Evolutionary conservation across 108 stramenopile genomes (phyloP).

Genomic region (Seminavis robusta): DNA sequence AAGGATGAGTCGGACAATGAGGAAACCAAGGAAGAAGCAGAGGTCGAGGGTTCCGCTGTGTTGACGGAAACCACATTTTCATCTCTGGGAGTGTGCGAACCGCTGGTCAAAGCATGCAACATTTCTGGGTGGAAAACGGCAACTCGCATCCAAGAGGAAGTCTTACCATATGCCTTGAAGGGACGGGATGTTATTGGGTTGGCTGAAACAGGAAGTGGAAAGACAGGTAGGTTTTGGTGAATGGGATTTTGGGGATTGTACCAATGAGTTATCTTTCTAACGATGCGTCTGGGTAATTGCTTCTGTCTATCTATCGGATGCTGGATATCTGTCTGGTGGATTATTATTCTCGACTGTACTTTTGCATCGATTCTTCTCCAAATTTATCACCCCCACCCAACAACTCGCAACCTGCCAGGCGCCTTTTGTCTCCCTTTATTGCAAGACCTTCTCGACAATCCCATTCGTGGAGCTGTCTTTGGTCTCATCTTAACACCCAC

Average conservation of each 20-base stretch:
- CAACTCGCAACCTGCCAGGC: too few species aligned
- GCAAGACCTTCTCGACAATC: constrained; percentile 84
- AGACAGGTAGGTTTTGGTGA: too few species aligned
- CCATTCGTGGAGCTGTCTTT: constrained; percentile 67
- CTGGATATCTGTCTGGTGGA: too few species aligned
- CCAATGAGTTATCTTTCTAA: too few species aligned
- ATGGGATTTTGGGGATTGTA: too few species aligned
- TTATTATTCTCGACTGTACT: too few species aligned
- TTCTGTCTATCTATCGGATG: too few species aligned
- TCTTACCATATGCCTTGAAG: constrained; percentile 86
- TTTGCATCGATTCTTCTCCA: too few species aligned
- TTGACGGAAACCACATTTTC: constrained; percentile 77
- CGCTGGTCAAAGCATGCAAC: constrained; percentile 78
- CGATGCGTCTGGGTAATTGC: too few species aligned
- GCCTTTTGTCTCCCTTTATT: constrained; percentile 93
- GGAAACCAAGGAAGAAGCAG: constrained; percentile 1
- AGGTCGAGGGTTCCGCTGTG: constrained; percentile 41
- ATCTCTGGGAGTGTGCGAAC: constrained; percentile 76
- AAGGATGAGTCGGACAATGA: neutral
- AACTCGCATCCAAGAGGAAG: constrained; percentile 89
- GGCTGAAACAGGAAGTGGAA: constrained; percentile 91
- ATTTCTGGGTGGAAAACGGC: constrained; percentile 92
- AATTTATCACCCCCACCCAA: too few species aligned
- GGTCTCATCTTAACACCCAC: constrained; percentile 96
- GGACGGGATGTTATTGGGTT: constrained; percentile 89